Evolutionary conservation across 106 monocot species (phyloP).

Genomic region (Narthecium ossifragum): DNA sequence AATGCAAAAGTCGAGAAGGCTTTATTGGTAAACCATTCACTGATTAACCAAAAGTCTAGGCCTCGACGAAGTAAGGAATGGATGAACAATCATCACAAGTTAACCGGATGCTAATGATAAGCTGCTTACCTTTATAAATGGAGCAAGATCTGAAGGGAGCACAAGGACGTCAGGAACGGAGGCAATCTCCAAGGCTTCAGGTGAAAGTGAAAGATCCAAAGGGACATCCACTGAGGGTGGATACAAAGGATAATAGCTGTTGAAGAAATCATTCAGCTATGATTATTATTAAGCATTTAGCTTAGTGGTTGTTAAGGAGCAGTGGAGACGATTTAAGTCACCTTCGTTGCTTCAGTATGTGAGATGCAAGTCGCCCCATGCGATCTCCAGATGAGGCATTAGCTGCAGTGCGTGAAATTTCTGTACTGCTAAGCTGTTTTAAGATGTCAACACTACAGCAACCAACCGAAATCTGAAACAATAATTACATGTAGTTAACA

Average conservation of each 20-base stretch:
- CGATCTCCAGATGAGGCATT: constrained; percentile 47
- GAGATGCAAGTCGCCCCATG: constrained; percentile 66
- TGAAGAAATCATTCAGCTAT: neutral
- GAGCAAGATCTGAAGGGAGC: constrained; percentile 85
- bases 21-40: no score
- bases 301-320: neutral
- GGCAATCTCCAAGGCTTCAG: constrained; percentile 71
- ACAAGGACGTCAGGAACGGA: constrained; percentile 60
- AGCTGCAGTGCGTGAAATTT: constrained; percentile 63
- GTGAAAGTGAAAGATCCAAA: constrained; percentile 76
- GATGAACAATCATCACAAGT: neutral
- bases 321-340: constrained; percentile 3
- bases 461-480: constrained; percentile 61
- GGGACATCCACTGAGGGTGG: constrained; percentile 69
- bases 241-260: constrained; percentile 90
- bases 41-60: no score
- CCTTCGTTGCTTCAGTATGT: constrained; percentile 75
- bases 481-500: neutral
- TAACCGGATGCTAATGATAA: neutral
- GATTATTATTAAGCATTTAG: neutral
- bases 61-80: no score
- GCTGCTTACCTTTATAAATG: constrained; percentile 74
- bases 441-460: constrained; percentile 79
- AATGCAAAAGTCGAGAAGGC: no score
- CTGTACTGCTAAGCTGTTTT: constrained; percentile 94